Conservation (phyloP, 1,284 basidiomycete genomes). For the Boletus smithii region DNA sequence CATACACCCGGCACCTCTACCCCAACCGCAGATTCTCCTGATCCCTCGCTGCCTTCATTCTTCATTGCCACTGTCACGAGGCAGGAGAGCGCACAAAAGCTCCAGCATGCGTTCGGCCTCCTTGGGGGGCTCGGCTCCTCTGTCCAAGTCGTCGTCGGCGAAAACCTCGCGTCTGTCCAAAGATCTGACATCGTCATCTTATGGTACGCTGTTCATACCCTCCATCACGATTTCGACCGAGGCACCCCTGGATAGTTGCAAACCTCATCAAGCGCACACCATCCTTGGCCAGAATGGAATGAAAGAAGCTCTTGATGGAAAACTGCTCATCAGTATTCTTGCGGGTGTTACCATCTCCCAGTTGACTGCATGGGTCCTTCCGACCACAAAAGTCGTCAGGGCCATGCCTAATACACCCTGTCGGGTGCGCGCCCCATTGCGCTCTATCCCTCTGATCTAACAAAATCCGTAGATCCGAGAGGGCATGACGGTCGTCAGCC, state of each 20-base stretch:
- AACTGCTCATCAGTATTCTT: conserved; percentile 94
- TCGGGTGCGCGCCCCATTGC: conserved; percentile 55
- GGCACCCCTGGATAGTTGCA: conserved; percentile 61
- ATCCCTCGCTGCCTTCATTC: conserved; percentile 69
- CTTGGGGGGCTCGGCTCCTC: conserved; percentile 55
- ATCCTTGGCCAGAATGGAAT: conserved; percentile 84
- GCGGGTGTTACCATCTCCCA: conserved; percentile 92
- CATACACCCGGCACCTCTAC: conserved; percentile 84
- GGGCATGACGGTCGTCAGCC: conserved; percentile 92
- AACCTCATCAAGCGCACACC: conserved; percentile 82
- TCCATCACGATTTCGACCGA: neutral
- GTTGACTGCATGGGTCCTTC: conserved; percentile 70
- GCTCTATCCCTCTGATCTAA: neutral
- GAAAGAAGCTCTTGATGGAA: conserved; percentile 80
- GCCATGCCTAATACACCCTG: conserved; percentile 99
- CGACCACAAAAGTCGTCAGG: conserved; percentile 82
- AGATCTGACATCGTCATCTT: conserved; percentile 85
- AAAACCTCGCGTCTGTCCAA: conserved; percentile 73
- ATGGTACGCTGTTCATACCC: conserved; percentile 54
- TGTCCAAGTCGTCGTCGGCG: conserved; percentile 68
- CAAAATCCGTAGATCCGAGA: conserved; percentile 75
- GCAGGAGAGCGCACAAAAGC: conserved; percentile 70
- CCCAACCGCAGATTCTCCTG: conserved; percentile 51
- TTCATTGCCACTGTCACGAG: conserved; percentile 91
- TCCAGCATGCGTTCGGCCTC: conserved; percentile 61